Conservation (phyloP, 805 yeast genomes). For the Saccharomyces paradoxus region DNA sequence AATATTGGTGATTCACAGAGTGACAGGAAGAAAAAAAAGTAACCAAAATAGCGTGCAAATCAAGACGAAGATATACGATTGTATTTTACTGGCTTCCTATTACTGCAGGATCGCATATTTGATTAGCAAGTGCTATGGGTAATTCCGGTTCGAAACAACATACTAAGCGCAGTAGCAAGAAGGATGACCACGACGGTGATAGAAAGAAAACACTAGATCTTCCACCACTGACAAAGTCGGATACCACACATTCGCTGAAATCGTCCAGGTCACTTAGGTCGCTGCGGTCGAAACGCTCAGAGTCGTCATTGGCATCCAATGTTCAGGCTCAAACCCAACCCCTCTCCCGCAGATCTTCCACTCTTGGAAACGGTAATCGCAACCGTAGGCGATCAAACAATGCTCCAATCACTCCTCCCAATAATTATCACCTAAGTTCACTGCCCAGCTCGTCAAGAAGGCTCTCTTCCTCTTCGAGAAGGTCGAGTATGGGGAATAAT, state of each 20-base stretch:
- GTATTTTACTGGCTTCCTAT: neutral
- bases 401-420: constrained; percentile 12
- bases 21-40: neutral
- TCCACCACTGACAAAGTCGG: constrained; percentile 45
- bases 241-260: constrained; percentile 44
- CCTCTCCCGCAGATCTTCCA: neutral
- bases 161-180: constrained; percentile 14
- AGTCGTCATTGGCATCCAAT: constrained; percentile 23
- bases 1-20: neutral
- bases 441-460: constrained; percentile 7
- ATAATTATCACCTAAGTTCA: constrained; percentile 11
- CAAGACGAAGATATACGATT: neutral
- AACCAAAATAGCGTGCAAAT: neutral
- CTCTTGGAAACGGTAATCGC: neutral
- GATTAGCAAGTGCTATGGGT: constrained; percentile 33
- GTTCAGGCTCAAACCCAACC: constrained; percentile 7
- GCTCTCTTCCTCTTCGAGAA: constrained; percentile 15
- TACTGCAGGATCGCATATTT: neutral
- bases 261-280: constrained; percentile 41
- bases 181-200: constrained; percentile 2
- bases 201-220: constrained; percentile 3
- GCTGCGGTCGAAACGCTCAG: constrained; percentile 27
- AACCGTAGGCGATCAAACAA: neutral
- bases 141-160: constrained; percentile 38
- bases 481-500: constrained; percentile 30